These are phyloP conservation scores for Tardiomyces depauwii DNA, from an alignment of 1,139 yeast species.

Conservation along the genomic window DNA sequence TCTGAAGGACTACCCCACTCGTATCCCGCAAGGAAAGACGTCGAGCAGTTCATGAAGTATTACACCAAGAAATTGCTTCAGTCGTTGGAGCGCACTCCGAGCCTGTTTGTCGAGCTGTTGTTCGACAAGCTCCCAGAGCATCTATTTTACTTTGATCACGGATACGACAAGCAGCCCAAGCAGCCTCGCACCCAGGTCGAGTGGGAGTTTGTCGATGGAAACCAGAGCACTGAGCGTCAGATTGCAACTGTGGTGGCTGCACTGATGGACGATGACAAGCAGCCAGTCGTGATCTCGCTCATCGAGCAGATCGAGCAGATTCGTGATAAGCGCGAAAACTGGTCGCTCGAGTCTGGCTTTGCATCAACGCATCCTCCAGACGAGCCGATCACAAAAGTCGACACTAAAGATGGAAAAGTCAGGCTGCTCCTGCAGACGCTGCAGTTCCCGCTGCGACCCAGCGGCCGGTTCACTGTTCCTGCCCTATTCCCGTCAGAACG, in stretches of 20 bases:
- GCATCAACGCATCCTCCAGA: conserved; percentile 5
- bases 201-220: conserved; percentile 16
- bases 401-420: conserved; percentile 19
- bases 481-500: conserved; percentile 8
- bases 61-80: conserved; percentile 54
- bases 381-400: conserved; percentile 7
- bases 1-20: conserved; percentile 23
- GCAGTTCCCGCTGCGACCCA: conserved; percentile 13
- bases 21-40: conserved; percentile 40
- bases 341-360: conserved; percentile 1
- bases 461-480: conserved; percentile 8
- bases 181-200: conserved; percentile 4
- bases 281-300: conserved; percentile 34
- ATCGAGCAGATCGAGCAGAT: conserved; percentile 29
- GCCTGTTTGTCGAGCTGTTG: conserved; percentile 48
- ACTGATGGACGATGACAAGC: conserved; percentile 36
- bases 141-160: conserved; percentile 34
- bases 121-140: conserved; percentile 50
- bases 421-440: conserved; percentile 19
- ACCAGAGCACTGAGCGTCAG: conserved; percentile 17
- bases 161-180: conserved; percentile 37
- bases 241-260: conserved; percentile 38
- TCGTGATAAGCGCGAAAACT: conserved; percentile 10
- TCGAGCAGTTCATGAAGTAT: conserved; percentile 55
- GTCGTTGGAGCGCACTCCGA: conserved; percentile 41